A percentile compares a stretch with the other conserved stretches of the same genome.
Conservation (phyloP, 1,284 basidiomycete genomes). For the Trametes pubescens region DNA sequence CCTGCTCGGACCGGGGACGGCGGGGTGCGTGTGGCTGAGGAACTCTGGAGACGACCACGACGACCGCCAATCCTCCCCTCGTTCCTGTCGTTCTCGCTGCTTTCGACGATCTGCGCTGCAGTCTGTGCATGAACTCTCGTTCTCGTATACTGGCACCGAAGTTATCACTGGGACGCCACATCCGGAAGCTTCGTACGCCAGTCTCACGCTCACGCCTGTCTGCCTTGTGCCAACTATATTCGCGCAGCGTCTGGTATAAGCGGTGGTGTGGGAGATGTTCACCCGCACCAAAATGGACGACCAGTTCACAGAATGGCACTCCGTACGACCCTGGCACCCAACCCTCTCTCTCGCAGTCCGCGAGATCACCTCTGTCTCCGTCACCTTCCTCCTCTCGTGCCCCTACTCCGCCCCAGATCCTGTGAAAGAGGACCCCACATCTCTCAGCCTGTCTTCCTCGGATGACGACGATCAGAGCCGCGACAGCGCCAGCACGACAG, state of each 20-base stretch:
- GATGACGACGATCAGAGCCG: constrained; percentile 53
- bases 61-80: not conserved
- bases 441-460: constrained; percentile 50
- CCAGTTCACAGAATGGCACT: constrained; percentile 59
- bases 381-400: constrained; percentile 77
- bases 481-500: constrained; percentile 42
- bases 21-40: constrained; percentile 6
- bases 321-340: constrained; percentile 79
- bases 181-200: constrained; percentile 14
- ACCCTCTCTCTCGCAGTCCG: constrained; percentile 71
- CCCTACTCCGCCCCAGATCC: constrained; percentile 46
- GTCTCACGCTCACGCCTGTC: constrained; percentile 1
- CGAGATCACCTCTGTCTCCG: constrained; percentile 84
- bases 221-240: constrained; percentile 23
- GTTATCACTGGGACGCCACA: not conserved
- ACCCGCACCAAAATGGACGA: constrained; percentile 31
- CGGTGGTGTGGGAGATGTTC: constrained; percentile 29
- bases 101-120: not conserved
- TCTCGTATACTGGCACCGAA: not conserved
- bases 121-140: no score
- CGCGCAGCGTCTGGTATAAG: constrained; percentile 20
- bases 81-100: not conserved
- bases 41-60: not conserved
- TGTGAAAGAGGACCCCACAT: constrained; percentile 49
- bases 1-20: constrained; percentile 4